Evolutionary conservation across 805 yeast species (phyloP), one percentile per base, ranked within the genome.

Genomic region (Candida golubevii): DNA sequence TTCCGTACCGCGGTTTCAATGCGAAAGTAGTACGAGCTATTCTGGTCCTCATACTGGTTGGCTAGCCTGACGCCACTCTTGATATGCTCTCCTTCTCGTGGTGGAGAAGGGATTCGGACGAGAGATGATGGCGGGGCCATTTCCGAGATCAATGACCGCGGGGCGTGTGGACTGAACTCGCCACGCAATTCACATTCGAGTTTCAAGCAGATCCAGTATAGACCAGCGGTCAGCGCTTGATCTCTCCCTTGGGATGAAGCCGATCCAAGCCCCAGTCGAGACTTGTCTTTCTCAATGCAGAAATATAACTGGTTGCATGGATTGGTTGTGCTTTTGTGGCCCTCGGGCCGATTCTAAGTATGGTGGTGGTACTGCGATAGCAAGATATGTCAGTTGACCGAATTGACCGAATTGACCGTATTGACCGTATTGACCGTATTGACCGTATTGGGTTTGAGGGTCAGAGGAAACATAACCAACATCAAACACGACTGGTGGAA

Each of bases 1-100:
- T 68, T 67, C 27, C 73, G 50, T 14, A 66, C 64, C 0, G 74
- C 74, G 7, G 66, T 58, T 46, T 69, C 74, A 0, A 72, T 68
- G 35, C 68, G 51, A 45, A 62, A 69, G 38, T 48, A 68, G 50
- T 65, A 66, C 74, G 73, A 69, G 18, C 68, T 56, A 45, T 63
- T 61, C 38, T 56, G 56, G 42, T 56, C 57, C 27, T 53, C 55
- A 38, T 54, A 55, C 30, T 45, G 48, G 32, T 44, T 38, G 3
- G 71, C 67, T 26, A 64, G 41, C 29, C 45, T 53, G 1, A 61
- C 35, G 29, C 63, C 54, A 11, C 60, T 61, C 38, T 59, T 51
- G 35, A 63, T 60, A 23, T 50, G 44, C 12, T 48, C 48, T 15
- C 53, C 53, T 29, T 48, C 50, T 1, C 49, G 33, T 1, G 59